These are phyloP conservation scores for Cyberlindnera japonica DNA, from an alignment of 805 yeast genomes.

Conservation along the genomic window DNA sequence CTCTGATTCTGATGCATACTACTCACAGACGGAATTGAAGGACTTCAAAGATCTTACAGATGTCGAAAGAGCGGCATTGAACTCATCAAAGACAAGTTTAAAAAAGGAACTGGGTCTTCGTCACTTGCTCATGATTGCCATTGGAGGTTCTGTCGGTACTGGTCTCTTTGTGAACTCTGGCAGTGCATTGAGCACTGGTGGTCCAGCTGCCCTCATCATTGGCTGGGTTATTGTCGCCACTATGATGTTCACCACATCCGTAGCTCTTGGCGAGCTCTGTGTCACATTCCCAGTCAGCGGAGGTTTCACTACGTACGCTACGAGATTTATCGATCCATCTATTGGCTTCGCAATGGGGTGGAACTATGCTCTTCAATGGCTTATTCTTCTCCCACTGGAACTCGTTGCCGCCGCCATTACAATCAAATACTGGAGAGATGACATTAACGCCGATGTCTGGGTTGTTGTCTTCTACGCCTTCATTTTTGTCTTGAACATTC, in stretches of 20 bases:
- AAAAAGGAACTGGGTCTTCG: constrained; percentile 32
- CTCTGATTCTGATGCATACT: constrained; percentile 10
- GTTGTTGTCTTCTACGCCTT: constrained; percentile 48
- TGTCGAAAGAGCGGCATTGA: constrained; percentile 34
- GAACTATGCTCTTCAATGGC: constrained; percentile 53
- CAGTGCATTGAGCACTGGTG: constrained; percentile 51
- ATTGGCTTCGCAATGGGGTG: constrained; percentile 51
- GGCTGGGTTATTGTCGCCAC: constrained; percentile 52
- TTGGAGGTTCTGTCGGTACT: constrained; percentile 72
- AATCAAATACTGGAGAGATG: constrained; percentile 49
- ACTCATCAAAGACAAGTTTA: constrained; percentile 37
- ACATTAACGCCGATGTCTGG: constrained; percentile 52
- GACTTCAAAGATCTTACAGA: constrained; percentile 30
- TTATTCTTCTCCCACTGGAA: constrained; percentile 52
- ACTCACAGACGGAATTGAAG: constrained; percentile 14
- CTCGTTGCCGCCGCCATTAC: constrained; percentile 57
- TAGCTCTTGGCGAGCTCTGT: constrained; percentile 51
- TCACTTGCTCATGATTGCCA: constrained; percentile 74
- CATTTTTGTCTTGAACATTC: constrained; percentile 45
- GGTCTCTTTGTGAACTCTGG: constrained; percentile 69
- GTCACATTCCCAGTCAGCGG: constrained; percentile 53
- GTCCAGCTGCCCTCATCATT: constrained; percentile 60
- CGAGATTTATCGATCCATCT: constrained; percentile 52
- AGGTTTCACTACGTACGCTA: constrained; percentile 46
- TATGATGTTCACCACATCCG: constrained; percentile 56